Percentiles rank a stretch among this genome's conserved stretches.
These are phyloP conservation scores for Malbranchea zuffiana DNA, from an alignment of 2,329 filamentous ascomycete species.

Conservation along the genomic window DNA sequence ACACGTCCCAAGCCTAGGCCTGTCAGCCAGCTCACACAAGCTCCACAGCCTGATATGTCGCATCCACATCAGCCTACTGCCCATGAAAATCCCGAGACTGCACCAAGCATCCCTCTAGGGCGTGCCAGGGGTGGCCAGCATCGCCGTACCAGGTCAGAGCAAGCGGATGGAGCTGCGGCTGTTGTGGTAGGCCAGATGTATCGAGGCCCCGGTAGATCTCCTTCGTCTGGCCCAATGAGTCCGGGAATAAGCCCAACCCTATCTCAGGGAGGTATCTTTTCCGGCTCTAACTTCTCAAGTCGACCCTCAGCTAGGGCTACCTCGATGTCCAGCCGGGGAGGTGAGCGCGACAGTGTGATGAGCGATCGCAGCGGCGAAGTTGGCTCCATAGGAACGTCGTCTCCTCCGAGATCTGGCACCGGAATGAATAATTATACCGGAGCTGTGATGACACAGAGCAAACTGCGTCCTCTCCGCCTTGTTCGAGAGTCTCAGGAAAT, in stretches of 20 bases:
- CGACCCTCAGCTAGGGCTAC: conserved; percentile 44
- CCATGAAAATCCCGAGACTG: conserved; percentile 39
- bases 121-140: conserved; percentile 36
- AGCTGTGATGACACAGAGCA: conserved; percentile 54
- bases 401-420: conserved; percentile 52
- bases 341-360: conserved; percentile 41
- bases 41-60: conserved; percentile 13
- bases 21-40: conserved; percentile 30
- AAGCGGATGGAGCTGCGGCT: conserved; percentile 39
- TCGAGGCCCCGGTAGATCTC: conserved; percentile 43
- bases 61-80: conserved; percentile 25
- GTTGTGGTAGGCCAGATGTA: conserved; percentile 84
- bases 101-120: conserved; percentile 38
- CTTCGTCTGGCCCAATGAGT: conserved; percentile 44
- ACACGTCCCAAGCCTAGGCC: conserved; percentile 34
- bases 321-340: conserved; percentile 39
- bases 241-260: conserved; percentile 43
- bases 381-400: conserved; percentile 38
- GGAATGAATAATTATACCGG: conserved; percentile 59
- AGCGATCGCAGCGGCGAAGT: conserved; percentile 40
- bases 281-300: conserved; percentile 34
- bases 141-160: conserved; percentile 41
- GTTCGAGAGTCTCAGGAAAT: conserved; percentile 62
- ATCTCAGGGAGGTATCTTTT: conserved; percentile 31
- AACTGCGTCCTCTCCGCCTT: conserved; percentile 72